Evolutionary conservation across 2,329 filamentous ascomycete species (phyloP), one percentile per base, ranked within the genome.

Genomic region (Gnomoniopsis sp.): DNA sequence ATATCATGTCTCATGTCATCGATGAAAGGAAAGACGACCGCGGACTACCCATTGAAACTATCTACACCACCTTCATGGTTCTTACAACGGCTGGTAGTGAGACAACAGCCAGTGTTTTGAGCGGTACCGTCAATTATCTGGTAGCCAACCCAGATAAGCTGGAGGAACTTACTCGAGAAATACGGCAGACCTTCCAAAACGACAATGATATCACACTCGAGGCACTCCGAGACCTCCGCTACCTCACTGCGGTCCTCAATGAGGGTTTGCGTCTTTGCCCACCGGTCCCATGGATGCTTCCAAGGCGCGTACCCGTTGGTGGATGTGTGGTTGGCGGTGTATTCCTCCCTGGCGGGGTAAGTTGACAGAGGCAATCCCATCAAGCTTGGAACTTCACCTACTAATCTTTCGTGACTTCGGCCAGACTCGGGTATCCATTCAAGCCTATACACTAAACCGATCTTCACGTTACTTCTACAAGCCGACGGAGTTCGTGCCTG

Each of bases 101-200:
- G 55, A 74, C 71, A 1, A 73, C 71, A 1, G 71, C 72, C 0
- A 70, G 69, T 0, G 47, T 67, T 0, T 63, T 73, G 1, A 63
- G 65, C 1, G 71, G 67, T 1, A 66, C 61, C 6, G 60, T 64
- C 3, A 65, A 64, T 0, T 73, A 66, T 50, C 65, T 67, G 8
- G 55, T 66, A 1, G 66, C 52, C 2, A 70, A 74, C 19, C 72
- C 72, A 0, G 55, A 65, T 0, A 63, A 60, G 2, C 63, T 73
- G 10, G 43, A 66, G 7, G 71, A 64, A 22, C 49, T 80, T 8
- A 65, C 65, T 2, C 34, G 67, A 0, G 79, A 81, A 62, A 64
- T 79, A 2, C 69, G 73, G 0, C 60, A 65, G 0, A n/a, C 66
- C 0, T 77, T 77, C 55, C 54, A 64, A 3, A 61, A 46, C 0